Percentiles rank a stretch among this genome's conserved stretches.
phyloP scores from a whole-genome alignment of 2,329 filamentous ascomycete genomes.

The Myriosclerotinia scirpicola region DNA sequence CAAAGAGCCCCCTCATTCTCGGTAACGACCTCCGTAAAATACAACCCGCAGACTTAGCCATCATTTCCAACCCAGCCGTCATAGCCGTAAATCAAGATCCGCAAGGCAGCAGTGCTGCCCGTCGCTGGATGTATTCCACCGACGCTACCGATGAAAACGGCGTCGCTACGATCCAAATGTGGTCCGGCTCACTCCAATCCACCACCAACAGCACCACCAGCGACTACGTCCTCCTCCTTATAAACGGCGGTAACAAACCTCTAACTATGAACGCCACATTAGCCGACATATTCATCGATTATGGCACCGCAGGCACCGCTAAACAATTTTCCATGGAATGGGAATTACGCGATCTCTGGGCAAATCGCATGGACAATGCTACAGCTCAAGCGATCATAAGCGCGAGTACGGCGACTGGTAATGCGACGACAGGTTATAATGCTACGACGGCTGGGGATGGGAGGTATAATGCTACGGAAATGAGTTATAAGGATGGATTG shows the following conservation, averaged over 20 bases:
- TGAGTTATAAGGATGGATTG: slow-evolving; percentile 50
- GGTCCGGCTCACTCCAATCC: slow-evolving; percentile 47
- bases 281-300: slow-evolving; percentile 53
- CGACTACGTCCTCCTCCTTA: slow-evolving; percentile 47
- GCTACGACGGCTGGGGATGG: slow-evolving; percentile 35
- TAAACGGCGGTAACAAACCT: slow-evolving; percentile 50
- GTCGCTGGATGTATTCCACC: slow-evolving; percentile 48
- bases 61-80: slow-evolving; percentile 46
- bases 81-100: slow-evolving; percentile 48
- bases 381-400: slow-evolving; percentile 48
- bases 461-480: slow-evolving; percentile 51
- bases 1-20: slow-evolving; percentile 39
- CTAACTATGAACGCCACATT: slow-evolving; percentile 51
- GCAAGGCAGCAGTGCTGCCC: slow-evolving; percentile 43
- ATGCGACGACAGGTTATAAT: slow-evolving; percentile 39
- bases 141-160: slow-evolving; percentile 46
- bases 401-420: slow-evolving; percentile 41
- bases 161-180: slow-evolving; percentile 50
- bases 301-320: slow-evolving; percentile 46
- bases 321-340: slow-evolving; percentile 46
- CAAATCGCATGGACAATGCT: slow-evolving; percentile 51
- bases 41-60: slow-evolving; percentile 41
- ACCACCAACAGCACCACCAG: slow-evolving; percentile 47
- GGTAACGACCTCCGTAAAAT: slow-evolving; percentile 40
- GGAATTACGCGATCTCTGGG: slow-evolving; percentile 58